Evolutionary conservation across 2,329 filamentous ascomycete genomes (phyloP), one percentile per base, ranked within the genome.

Genomic region (Cadophora luteo-olivacea): DNA sequence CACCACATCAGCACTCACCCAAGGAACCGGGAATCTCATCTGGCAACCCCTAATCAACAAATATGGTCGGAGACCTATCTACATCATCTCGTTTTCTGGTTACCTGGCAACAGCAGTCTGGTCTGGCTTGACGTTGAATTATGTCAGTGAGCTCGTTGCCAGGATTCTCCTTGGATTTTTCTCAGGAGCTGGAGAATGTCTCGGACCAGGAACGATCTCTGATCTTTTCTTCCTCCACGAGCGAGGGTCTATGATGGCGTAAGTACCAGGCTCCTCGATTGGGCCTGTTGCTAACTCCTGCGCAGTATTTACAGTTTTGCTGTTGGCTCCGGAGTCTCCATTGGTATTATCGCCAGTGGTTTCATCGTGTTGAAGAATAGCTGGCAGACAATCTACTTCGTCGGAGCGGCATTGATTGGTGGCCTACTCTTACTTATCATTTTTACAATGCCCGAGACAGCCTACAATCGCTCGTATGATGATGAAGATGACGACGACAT

Each of bases 151-250:
- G 61, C 75, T 87, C 1, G 78, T 80, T 1, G 84, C 81, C 1
- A 79, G 85, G 4, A 84, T 86, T 32, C 67, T 87, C 12, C 80
- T 88, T 78, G 86, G 86, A 3, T 81, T 87, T 51, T 85, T 82
- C 0, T 80, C 84, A 0, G 86, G 85, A 1, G 83, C 85, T 8
- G 85, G 82, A 1, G 86, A 88, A 68, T 79, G 76, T 68, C 68
- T 81, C 4, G 79, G 83, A 1, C 85, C 84, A 0, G 78, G 85
- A 8, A 85, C 84, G 0, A 85, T 87, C 57, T 79, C 84, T 2
- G 86, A 88, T 70, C 76, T 87, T 36, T 88, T 87, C 76, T 88
- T 86, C 74, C 77, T 88, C 19, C 85, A 88, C 69, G 83, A 88
- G 72, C 79, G 86, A 63, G 85, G 84, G 0, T 77, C 80, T 1